Evolutionary conservation across 2,329 filamentous ascomycete species (phyloP).

Genomic region (Aspergillus melleus): DNA sequence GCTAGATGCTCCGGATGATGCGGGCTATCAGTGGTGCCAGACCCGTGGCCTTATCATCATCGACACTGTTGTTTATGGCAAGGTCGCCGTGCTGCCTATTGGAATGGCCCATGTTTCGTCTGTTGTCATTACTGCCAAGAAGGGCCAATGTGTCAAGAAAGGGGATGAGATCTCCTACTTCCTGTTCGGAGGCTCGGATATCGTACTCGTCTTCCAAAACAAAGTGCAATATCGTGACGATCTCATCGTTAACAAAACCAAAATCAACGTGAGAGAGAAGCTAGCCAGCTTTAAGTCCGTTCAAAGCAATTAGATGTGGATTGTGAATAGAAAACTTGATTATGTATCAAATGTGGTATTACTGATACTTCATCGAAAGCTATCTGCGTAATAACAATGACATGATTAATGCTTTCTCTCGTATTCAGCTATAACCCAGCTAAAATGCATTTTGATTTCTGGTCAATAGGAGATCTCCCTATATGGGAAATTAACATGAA

Average conservation of each 20-base stretch:
- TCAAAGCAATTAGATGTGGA: no score
- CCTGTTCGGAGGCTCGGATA: conserved; percentile 47
- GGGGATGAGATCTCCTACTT: conserved; percentile 47
- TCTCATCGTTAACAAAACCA: not conserved
- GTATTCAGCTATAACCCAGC: no score
- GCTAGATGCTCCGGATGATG: conserved; percentile 31
- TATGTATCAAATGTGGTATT: no score
- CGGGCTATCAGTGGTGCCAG: conserved; percentile 46
- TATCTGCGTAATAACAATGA: no score
- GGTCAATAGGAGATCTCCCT: no score
- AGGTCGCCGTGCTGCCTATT: conserved; percentile 46
- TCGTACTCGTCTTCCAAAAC: conserved; percentile 42
- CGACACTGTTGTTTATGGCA: conserved; percentile 27
- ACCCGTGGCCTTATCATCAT: conserved; percentile 41
- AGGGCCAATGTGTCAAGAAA: conserved; percentile 34
- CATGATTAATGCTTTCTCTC: no score
- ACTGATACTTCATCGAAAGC: no score
- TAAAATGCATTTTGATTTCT: no score
- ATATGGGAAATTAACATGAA: no score
- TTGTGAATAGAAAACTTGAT: no score
- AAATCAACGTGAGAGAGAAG: conserved; percentile 7
- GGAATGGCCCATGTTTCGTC: conserved; percentile 49
- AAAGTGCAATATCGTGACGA: conserved; percentile 1
- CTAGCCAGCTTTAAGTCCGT: not conserved
- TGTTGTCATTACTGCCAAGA: conserved; percentile 31